Evolutionary conservation across 2,329 filamentous ascomycete genomes (phyloP).

Genomic region (Colletotrichum sp.): DNA sequence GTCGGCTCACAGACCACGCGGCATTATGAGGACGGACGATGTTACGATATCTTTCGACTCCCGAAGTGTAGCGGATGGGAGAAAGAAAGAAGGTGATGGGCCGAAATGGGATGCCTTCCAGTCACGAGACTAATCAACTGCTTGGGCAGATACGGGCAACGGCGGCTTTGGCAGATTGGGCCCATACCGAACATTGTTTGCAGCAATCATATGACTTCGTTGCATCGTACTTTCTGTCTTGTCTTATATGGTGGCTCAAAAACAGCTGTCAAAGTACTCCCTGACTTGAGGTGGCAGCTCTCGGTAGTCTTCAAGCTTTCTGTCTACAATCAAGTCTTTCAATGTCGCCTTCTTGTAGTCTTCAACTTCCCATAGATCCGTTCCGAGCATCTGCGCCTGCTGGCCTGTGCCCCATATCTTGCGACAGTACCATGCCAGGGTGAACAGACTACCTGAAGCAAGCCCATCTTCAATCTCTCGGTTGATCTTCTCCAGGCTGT

Average conservation of each 20-base stretch:
- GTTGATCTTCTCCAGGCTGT: conserved; percentile 28
- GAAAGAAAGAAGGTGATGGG: neutral
- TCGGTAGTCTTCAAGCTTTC: conserved; percentile 26
- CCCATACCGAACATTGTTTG: rapidly evolving
- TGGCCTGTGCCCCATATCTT: conserved; percentile 30
- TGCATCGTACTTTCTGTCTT: neutral
- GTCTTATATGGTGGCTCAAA: neutral
- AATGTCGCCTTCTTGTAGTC: conserved; percentile 28
- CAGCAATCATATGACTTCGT: neutral
- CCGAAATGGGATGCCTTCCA: neutral
- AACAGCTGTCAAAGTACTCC: neutral
- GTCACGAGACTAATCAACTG: neutral
- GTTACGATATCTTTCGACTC: neutral
- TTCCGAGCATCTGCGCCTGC: conserved; percentile 19
- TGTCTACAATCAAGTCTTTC: conserved; percentile 23
- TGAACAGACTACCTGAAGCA: conserved; percentile 17
- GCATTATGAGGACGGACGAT: neutral
- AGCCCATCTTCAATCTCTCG: conserved; percentile 25
- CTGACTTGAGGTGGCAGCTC: conserved; percentile 25
- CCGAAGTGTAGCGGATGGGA: neutral
- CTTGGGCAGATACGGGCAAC: neutral
- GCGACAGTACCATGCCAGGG: conserved; percentile 30
- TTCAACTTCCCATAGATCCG: conserved; percentile 30
- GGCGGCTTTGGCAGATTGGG: neutral
- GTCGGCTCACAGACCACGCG: neutral